Base-by-base conservation (phyloP, 2,329 filamentous ascomycete genomes). In the Trichoderma aggressivum region DNA sequence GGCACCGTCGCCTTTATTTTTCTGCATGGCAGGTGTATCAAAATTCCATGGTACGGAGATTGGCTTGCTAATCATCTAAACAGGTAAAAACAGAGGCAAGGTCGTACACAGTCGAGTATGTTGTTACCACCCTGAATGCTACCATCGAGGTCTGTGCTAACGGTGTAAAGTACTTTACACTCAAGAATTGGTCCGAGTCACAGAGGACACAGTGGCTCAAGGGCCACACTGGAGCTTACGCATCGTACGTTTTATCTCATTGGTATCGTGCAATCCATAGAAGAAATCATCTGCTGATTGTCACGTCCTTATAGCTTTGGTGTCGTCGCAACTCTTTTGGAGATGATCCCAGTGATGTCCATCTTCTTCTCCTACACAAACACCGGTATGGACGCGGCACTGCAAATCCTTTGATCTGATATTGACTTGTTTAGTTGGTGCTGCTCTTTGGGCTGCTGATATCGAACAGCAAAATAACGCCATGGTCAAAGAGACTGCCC, bases 381-480 rank as follows among this genome's bases (percentile, higher is more conserved):
- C 80, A 92, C 93, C 1, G 88, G 88, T 88, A 74, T 8, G 55
- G 11, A 14, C 12, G 26, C 36, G 28, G 12, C 24, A n/a, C n/a
- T 24, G n/a, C 28, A 5, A 34, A 3, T 24, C 26, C 5, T 36
- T 53, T 36, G 12, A 3, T 50, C 21, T 14, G 11, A 12, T n/a
- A 59, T 60, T 73, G 64, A 75, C 75, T 12, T 30, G 47, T 47
- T 8, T 61, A 90, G 94, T 97, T 71, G 95, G 94, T 8, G 95
- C 94, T 68, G 95, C 95, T 8, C 83, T 98, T n/a, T 98, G 94
- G 94, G 94, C 95, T 53, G 92, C 93, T 21, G 94, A 97, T 80
- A 88, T 97, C 71, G 94, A 97, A 80, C 79, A 81, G 32, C 85
- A 85, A 75, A 82, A 84, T 70, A 84, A 81, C 11, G 79, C 81